These are phyloP conservation scores for Cystofilobasidium capitatum DNA, from an alignment of 768 basidiomycete species.

Conservation along the genomic window DNA sequence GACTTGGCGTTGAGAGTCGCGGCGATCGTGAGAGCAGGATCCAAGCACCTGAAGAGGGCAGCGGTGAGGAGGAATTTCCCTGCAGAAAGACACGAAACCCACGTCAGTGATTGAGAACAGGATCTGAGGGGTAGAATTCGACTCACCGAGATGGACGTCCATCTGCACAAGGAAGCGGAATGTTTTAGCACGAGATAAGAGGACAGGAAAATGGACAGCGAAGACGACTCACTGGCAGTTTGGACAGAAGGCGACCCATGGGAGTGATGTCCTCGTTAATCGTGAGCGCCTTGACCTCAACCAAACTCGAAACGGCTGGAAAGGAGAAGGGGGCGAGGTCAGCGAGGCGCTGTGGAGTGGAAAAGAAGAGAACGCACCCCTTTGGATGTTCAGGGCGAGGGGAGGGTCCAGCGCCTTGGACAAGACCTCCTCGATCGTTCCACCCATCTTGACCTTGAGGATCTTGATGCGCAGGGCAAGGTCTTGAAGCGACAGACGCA, in stretches of 20 bases:
- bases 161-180: slow-evolving; percentile 39
- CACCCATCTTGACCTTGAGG: slow-evolving; percentile 75
- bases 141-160: slow-evolving; percentile 75
- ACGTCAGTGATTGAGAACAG: background rate
- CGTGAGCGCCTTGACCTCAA: slow-evolving; percentile 72
- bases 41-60: slow-evolving; percentile 75
- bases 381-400: slow-evolving; percentile 68
- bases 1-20: slow-evolving; percentile 86
- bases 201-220: background rate
- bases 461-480: slow-evolving; percentile 68
- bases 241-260: slow-evolving; percentile 80
- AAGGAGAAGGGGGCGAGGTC: background rate
- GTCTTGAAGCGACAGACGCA: slow-evolving; percentile 82
- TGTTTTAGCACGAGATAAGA: no score
- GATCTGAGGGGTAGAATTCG: background rate
- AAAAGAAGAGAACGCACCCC: slow-evolving; percentile 34
- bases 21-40: slow-evolving; percentile 92
- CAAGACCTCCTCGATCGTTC: slow-evolving; percentile 81
- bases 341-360: background rate
- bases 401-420: slow-evolving; percentile 84
- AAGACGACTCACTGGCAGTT: slow-evolving; percentile 49
- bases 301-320: slow-evolving; percentile 71
- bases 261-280: slow-evolving; percentile 81
- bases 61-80: slow-evolving; percentile 75
- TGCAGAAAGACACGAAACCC: background rate